Evolutionary conservation across 2,329 filamentous ascomycete species (phyloP), one percentile per base, ranked within the genome.

Genomic region (Trichoderma sp.): DNA sequence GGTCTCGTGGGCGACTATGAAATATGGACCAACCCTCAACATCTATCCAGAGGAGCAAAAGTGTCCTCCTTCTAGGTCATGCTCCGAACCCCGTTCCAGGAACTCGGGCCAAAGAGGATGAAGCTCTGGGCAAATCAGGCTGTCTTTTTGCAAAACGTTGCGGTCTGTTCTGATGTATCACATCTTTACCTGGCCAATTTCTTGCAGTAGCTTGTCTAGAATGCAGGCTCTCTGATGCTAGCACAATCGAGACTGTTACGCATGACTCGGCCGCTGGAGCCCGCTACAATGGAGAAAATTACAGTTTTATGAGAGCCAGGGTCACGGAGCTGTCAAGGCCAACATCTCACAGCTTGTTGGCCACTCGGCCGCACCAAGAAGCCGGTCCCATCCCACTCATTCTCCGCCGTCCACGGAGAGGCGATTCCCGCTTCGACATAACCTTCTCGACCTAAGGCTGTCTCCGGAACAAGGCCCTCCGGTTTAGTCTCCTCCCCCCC

Each of bases 171-270:
- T 62, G 67, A 69, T 62, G n/a, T 36, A 53, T 69, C 39, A 53
- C 30, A 68, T 61, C n/a, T 11, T 36, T 53, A 23, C 57, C 39
- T 26, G 57, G 53, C 5, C 30, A 69, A 69, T 69, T 69, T 69
- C 67, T 50, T 69, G 67, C 57, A 69, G 67, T 69, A 69, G 67
- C 57, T 58, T 69, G 67, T 69, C 67, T 69, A 20, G 39, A 61
- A 28, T 50, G 64, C 64, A 43, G 50, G 50, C 47, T 43, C 50
- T 58, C 50, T 64, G 61, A 64, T 64, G 32, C 64, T 67, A 67
- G 63, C 30, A 66, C 63, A 68, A 68, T 68, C 66, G 66, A 68
- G 55, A 23, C 65, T 32, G 30, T 1, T 55, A 7, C 28, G 34
- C 66, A 68, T 68, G 66, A 68, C 66, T 68, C 55, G 55, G 23